A percentile compares a stretch with the other conserved stretches of the same genome.
phyloP scores from a whole-genome alignment of 768 basidiomycete species.

The Lactarius trivialis region DNA sequence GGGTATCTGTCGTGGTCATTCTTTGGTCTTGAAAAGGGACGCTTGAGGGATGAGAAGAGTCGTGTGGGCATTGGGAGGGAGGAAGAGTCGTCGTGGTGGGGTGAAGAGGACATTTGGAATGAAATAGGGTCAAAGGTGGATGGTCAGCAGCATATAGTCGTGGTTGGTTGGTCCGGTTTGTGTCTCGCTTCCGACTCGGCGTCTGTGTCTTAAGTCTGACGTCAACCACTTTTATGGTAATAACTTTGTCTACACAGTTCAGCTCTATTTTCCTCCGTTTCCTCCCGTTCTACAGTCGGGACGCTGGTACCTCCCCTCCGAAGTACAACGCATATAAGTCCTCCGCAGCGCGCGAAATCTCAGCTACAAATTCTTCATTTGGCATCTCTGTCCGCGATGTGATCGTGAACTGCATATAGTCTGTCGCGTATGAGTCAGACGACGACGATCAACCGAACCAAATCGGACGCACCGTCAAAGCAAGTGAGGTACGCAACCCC shows the following conservation, averaged over 20 bases:
- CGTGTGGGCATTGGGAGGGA: conserved; percentile 4
- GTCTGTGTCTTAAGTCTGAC: neutral
- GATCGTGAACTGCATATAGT: conserved; percentile 79
- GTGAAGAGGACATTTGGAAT: conserved; percentile 3
- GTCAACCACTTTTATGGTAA: no score
- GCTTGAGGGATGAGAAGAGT: conserved; percentile 12
- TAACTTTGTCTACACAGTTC: no score
- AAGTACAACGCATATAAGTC: conserved; percentile 61
- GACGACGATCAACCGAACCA: neutral
- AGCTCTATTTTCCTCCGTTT: no score
- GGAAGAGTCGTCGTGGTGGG: neutral
- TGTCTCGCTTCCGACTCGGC: neutral
- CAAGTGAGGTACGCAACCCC: conserved; percentile 96
- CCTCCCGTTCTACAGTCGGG: conserved; percentile 1
- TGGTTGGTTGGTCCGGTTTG: neutral
- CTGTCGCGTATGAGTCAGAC: conserved; percentile 31
- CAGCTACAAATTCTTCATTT: conserved; percentile 63
- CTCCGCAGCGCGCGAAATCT: conserved; percentile 55
- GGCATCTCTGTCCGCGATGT: conserved; percentile 84
- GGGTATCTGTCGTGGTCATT: conserved; percentile 5
- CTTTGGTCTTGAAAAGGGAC: conserved; percentile 12
- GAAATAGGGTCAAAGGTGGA: neutral
- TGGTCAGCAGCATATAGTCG: neutral
- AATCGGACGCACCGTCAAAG: conserved; percentile 50
- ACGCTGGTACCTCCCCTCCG: conserved; percentile 8